These are phyloP conservation scores for Solanum pimpinellifolium DNA, from an alignment of 257 asterid genomes.

Conservation along the genomic window DNA sequence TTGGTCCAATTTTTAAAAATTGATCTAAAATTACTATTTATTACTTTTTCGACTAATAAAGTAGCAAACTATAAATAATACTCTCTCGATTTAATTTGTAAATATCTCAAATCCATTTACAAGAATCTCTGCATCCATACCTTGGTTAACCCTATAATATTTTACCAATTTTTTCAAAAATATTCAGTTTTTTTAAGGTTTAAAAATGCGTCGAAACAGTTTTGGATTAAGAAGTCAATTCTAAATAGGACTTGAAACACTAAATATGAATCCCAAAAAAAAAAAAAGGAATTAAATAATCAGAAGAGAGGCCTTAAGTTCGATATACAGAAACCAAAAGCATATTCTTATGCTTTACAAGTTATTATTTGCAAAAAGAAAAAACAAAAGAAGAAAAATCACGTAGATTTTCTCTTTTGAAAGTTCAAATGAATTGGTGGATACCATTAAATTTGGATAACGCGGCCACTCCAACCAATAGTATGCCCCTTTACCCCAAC, in stretches of 20 bases:
- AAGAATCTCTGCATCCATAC: neutral
- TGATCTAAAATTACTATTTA: neutral
- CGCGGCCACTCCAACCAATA: constrained; percentile 29
- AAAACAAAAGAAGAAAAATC: neutral
- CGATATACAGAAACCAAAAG: constrained; percentile 19
- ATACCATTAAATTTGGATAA: constrained; percentile 54
- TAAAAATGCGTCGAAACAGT: neutral
- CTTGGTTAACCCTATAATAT: neutral
- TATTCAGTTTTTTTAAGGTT: too few species aligned
- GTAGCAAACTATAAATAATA: neutral
- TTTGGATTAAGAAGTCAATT: neutral
- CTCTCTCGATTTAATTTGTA: neutral
- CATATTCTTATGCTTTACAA: constrained; percentile 17
- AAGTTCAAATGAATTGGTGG: constrained; percentile 69
- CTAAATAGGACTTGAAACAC: neutral
- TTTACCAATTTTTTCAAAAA: neutral
- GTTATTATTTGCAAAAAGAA: neutral
- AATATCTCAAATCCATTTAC: neutral
- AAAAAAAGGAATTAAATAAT: neutral
- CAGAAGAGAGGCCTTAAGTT: neutral
- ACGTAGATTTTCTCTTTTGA: constrained; percentile 1
- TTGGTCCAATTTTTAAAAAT: neutral
- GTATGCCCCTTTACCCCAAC: constrained; percentile 29
- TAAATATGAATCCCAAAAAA: neutral
- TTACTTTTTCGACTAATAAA: neutral